Conservation (phyloP, 306 rosid species). For the Vigna radiata region DNA sequence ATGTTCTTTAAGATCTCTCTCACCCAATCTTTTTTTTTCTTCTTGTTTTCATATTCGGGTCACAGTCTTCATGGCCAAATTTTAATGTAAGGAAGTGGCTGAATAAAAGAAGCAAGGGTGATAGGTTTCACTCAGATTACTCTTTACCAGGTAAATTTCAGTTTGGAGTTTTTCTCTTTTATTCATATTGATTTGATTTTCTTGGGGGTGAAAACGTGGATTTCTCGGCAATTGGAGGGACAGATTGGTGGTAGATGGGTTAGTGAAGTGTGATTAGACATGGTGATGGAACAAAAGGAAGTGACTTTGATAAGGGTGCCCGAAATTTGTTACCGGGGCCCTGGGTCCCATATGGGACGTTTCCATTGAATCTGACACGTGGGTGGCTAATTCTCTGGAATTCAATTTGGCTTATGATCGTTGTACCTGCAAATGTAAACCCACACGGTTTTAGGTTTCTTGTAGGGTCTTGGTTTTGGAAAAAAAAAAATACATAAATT, state of each 20-base stretch:
- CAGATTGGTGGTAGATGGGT: constrained; percentile 7
- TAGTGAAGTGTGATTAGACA: constrained; percentile 26
- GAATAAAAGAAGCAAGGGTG: constrained; percentile 49
- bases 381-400: constrained; percentile 43
- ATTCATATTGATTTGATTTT: background rate
- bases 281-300: constrained; percentile 8
- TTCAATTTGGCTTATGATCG: constrained; percentile 7
- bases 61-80: constrained; percentile 72
- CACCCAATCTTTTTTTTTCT: background rate
- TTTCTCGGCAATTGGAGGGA: constrained; percentile 1
- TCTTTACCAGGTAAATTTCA: constrained; percentile 1
- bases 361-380: constrained; percentile 48
- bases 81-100: constrained; percentile 66
- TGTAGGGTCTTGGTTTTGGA: background rate
- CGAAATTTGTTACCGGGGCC: background rate
- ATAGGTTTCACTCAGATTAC: constrained; percentile 60
- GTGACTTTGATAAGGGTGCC: constrained; percentile 1
- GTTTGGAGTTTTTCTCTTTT: background rate
- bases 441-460: constrained; percentile 2
- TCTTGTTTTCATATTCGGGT: background rate
- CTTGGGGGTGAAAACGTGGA: background rate
- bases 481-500: background rate
- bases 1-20: background rate
- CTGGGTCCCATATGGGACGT: constrained; percentile 31
- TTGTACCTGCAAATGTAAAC: background rate